Evolutionary conservation across 2,329 filamentous ascomycete genomes (phyloP).

Genomic region (Pseudogymnoascus sp.): DNA sequence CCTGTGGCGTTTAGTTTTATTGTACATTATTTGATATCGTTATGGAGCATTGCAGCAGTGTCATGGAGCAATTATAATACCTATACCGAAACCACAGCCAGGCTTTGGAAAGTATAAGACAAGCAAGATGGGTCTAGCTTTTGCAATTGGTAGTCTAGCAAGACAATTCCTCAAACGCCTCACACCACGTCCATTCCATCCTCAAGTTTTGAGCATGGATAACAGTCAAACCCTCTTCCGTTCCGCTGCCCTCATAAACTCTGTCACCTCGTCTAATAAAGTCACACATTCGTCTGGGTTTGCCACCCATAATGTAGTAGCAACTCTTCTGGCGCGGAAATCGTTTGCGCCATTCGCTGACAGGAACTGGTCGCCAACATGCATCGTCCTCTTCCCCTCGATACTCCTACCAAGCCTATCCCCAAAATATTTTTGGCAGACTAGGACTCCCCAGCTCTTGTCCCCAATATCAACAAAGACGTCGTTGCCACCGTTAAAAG

Average conservation of each 20-base stretch:
- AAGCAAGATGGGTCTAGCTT: neutral
- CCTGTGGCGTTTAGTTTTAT: neutral
- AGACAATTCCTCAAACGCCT: neutral
- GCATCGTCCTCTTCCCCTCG: conserved; percentile 70
- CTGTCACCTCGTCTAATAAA: conserved; percentile 73
- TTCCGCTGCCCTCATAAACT: conserved; percentile 31
- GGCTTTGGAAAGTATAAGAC: neutral
- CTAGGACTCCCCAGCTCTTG: conserved; percentile 90
- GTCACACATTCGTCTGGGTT: conserved; percentile 86
- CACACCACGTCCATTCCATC: neutral
- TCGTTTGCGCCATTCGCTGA: conserved; percentile 85
- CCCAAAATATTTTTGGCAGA: conserved; percentile 86
- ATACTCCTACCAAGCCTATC: conserved; percentile 36
- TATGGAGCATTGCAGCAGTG: neutral
- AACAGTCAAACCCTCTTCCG: conserved; percentile 6
- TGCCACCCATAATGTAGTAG: conserved; percentile 95
- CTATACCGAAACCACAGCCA: neutral
- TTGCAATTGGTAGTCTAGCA: neutral
- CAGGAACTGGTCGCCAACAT: conserved; percentile 95
- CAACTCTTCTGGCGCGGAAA: conserved; percentile 87
- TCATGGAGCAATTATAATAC: neutral
- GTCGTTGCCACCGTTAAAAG: conserved; percentile 96
- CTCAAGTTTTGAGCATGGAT: neutral
- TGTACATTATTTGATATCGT: conserved; percentile 1
- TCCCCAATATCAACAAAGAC: conserved; percentile 98